Evolutionary conservation across 176 grass and related monocot species (phyloP).

Genomic region (Bonia amplexicaulis): DNA sequence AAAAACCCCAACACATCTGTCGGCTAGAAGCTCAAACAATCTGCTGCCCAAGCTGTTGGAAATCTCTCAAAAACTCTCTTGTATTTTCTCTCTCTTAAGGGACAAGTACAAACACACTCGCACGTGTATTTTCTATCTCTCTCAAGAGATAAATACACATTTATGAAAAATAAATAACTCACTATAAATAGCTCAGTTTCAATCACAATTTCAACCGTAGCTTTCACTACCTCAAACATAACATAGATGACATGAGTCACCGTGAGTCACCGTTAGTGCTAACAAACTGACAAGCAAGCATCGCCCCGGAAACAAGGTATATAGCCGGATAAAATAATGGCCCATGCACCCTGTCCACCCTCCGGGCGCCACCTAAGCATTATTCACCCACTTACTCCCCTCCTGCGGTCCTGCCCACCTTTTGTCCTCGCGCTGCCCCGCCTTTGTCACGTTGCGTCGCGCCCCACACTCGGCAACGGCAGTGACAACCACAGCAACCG

Average conservation of each 20-base stretch:
- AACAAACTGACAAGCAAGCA: not conserved
- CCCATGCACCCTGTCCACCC: constrained; percentile 31
- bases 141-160: no score
- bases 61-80: no score
- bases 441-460: not conserved
- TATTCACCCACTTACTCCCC: not conserved
- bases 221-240: no score
- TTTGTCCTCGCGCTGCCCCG: not conserved
- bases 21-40: not conserved
- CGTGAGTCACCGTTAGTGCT: no score
- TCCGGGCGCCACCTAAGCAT: not conserved
- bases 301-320: not conserved
- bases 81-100: no score
- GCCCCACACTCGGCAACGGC: constrained; percentile 20
- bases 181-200: no score
- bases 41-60: not conserved
- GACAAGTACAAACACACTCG: no score
- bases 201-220: no score
- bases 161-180: no score
- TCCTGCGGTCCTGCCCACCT: not conserved
- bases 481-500: not conserved
- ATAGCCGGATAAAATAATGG: not conserved
- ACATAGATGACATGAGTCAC: no score
- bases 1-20: not conserved
- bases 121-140: no score